Conservation (phyloP, 2,329 filamentous ascomycete genomes). For the Aspergillus fischeri region DNA sequence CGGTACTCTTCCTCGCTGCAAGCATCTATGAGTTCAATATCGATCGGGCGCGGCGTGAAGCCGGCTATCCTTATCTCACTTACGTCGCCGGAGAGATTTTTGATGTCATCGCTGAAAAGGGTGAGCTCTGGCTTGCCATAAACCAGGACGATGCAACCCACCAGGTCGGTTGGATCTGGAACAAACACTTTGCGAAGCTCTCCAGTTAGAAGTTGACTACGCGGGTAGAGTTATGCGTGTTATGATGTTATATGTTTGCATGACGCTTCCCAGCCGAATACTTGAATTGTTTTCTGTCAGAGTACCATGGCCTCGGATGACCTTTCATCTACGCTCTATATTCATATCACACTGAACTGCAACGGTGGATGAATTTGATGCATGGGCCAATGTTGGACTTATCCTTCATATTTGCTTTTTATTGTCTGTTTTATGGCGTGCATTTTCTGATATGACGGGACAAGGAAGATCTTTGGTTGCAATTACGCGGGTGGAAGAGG, state of each 20-base stretch:
- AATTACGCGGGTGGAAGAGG: slow-evolving; percentile 3
- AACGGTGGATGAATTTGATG: neutral
- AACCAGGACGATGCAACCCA: slow-evolving; percentile 86
- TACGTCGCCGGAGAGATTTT: slow-evolving; percentile 95
- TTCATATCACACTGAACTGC: neutral
- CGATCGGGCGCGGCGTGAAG: slow-evolving; percentile 83
- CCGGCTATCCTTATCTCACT: slow-evolving; percentile 90
- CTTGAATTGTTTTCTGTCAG: slow-evolving; percentile 1
- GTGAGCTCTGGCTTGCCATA: slow-evolving; percentile 93
- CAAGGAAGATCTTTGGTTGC: slow-evolving; percentile 8
- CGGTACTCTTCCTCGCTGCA: slow-evolving; percentile 83
- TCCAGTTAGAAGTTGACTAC: slow-evolving; percentile 13
- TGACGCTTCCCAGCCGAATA: neutral
- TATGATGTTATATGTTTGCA: slow-evolving; percentile 6
- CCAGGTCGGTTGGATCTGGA: slow-evolving; percentile 96
- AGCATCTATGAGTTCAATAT: slow-evolving; percentile 98
- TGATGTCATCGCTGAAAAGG: slow-evolving; percentile 91
- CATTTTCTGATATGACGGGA: slow-evolving; percentile 4
- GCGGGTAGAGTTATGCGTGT: neutral
- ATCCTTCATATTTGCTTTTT: slow-evolving; percentile 8
- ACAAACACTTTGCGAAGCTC: slow-evolving; percentile 81
- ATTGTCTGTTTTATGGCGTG: slow-evolving; percentile 9
- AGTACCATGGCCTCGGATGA: neutral
- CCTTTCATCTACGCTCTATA: neutral
- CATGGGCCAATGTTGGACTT: neutral